Percentiles rank a stretch among this genome's conserved stretches.
These are phyloP conservation scores for Aegle marmelos DNA, from an alignment of 345 rosid species.

Conservation along the genomic window DNA sequence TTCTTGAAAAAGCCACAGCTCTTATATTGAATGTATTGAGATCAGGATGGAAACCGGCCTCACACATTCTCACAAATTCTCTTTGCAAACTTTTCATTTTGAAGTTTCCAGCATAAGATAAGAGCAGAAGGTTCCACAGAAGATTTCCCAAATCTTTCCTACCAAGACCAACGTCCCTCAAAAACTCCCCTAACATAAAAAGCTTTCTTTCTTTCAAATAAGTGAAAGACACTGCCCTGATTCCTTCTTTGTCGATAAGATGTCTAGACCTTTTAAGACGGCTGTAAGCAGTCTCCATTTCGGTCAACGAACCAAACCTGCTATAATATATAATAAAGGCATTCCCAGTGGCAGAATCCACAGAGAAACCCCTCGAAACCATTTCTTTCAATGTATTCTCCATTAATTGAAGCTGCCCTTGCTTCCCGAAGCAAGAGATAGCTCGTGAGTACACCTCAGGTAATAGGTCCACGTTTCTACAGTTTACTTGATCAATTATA, in stretches of 20 bases:
- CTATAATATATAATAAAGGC: slow-evolving; percentile 52
- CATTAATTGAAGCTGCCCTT: slow-evolving; percentile 62
- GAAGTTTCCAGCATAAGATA: slow-evolving; percentile 75
- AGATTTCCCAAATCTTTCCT: slow-evolving; percentile 62
- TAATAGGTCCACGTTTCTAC: slow-evolving; percentile 27
- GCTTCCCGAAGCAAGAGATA: slow-evolving; percentile 58
- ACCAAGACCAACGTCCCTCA: slow-evolving; percentile 61
- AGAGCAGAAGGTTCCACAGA: slow-evolving; percentile 70
- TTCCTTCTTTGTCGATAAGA: slow-evolving; percentile 48
- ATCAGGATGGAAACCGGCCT: slow-evolving; percentile 67
- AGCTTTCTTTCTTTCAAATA: slow-evolving; percentile 46
- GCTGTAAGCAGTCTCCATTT: slow-evolving; percentile 62
- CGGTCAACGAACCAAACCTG: slow-evolving; percentile 43
- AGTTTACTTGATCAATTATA: slow-evolving; percentile 39
- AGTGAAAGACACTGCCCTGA: slow-evolving; percentile 54
- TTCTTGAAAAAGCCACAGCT: slow-evolving; percentile 69
- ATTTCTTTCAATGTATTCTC: slow-evolving; percentile 42
- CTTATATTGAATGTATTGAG: slow-evolving; percentile 75
- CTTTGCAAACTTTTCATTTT: slow-evolving; percentile 92
- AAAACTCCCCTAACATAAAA: slow-evolving; percentile 56
- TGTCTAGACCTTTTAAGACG: slow-evolving; percentile 54
- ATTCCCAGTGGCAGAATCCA: slow-evolving; percentile 51
- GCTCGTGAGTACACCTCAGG: slow-evolving; percentile 46
- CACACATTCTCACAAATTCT: slow-evolving; percentile 60
- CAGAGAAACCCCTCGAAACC: slow-evolving; percentile 38